Conservation (phyloP, 345 rosid genomes). For the Arabidopsis suecica region DNA sequence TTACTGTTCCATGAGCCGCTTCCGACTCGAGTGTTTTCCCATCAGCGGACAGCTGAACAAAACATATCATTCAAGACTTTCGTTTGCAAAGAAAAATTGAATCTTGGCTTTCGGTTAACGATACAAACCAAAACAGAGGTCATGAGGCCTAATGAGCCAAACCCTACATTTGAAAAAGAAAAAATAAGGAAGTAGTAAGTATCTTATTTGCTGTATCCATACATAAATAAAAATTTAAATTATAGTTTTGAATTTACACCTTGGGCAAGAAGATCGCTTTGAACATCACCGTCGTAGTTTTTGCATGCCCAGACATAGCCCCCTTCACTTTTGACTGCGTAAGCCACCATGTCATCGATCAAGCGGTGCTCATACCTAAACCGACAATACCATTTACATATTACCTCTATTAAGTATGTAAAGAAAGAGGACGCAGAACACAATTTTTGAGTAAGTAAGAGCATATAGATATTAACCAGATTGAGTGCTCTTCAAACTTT, state of each 20-base stretch:
- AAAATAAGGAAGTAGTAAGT: conserved; percentile 26
- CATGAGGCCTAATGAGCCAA: conserved; percentile 98
- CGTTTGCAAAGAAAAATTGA: conserved; percentile 3
- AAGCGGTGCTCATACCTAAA: conserved; percentile 97
- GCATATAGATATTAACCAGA: conserved; percentile 62
- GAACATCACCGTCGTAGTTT: conserved; percentile 98
- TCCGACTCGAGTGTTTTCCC: conserved; percentile 96
- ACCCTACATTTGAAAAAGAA: conserved; percentile 59
- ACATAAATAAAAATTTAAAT: background rate
- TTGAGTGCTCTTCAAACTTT: conserved; percentile 87
- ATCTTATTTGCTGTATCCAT: background rate
- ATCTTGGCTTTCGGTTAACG: conserved; percentile 4
- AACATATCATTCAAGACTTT: conserved; percentile 23
- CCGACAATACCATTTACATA: background rate
- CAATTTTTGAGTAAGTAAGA: conserved; percentile 13
- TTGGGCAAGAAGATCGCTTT: conserved; percentile 98
- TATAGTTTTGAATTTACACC: conserved; percentile 47
- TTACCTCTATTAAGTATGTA: background rate
- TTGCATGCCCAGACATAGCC: conserved; percentile 99
- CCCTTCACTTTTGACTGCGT: conserved; percentile 92
- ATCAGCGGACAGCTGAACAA: conserved; percentile 82
- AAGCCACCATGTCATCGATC: conserved; percentile 99
- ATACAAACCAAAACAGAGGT: conserved; percentile 86
- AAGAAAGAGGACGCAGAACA: conserved; percentile 1
- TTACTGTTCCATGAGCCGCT: conserved; percentile 99